Conservation (phyloP, 2,329 filamentous ascomycete genomes). For the Elsinoe perseae region DNA sequence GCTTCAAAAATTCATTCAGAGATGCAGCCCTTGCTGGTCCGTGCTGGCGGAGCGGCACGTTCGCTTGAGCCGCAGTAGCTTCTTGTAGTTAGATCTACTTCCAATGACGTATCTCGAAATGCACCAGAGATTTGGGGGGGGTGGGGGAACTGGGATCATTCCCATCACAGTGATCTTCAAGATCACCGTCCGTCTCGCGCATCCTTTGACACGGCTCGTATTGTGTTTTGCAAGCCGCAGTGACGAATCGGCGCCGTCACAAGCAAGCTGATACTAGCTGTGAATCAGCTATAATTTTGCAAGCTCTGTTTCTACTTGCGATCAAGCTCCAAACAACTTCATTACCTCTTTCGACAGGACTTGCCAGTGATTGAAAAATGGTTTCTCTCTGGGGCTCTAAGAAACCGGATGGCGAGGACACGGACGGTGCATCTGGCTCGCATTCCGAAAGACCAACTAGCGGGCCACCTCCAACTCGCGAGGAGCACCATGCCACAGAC, state of each 20-base stretch:
- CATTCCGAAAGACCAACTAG: conserved; percentile 16
- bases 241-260: conserved; percentile 3
- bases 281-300: not conserved
- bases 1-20: not conserved
- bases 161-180: conserved; percentile 8
- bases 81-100: not conserved
- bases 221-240: not conserved
- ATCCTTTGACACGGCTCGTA: conserved; percentile 4
- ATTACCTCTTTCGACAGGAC: not conserved
- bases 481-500: conserved; percentile 41
- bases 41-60: not conserved
- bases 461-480: conserved; percentile 23
- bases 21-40: not conserved
- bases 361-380: conserved; percentile 29
- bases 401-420: conserved; percentile 37
- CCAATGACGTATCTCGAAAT: not conserved
- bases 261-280: not conserved
- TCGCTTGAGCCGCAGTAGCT: not conserved
- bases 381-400: conserved; percentile 50
- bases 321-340: not conserved
- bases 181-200: conserved; percentile 2
- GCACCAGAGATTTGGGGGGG: not conserved
- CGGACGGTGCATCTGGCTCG: conserved; percentile 26
- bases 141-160: not conserved
- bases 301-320: not conserved